Base-by-base conservation (phyloP, 164 flowering plant genomes). In the Saururus chinensis region DNA sequence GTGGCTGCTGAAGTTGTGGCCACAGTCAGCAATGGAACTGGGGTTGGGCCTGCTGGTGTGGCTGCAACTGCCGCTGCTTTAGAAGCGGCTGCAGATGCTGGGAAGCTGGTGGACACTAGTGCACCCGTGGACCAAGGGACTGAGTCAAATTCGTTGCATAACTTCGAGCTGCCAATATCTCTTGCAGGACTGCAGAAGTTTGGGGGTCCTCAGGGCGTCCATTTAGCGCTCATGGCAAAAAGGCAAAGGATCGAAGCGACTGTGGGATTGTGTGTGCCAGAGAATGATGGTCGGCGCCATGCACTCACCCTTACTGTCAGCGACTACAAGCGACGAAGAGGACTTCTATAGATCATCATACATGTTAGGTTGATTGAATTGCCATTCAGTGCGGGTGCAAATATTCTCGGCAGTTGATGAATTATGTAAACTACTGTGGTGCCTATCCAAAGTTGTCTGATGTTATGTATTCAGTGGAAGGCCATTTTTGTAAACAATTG, bases 51-150 rank as follows among this genome's bases (percentile, higher is more conserved):
- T 55, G 73, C 63, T 21, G 93, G 90, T 26, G 26, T 73, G 69
- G 92, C 67, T 5, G 89, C 85, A 21, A 88, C 95, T 21, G 87
- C 65, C 0, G 96, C 85, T 21, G 99, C 97, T 40, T 64, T 88
- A 70, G 84, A 88, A 74, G 96, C 91, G 19, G 97, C 96, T 61
- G 97, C 95, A 35, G 95, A 53, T 74, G 97, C 97, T 0, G 97
- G 99, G 62, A 93, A 90, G 74, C 67, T 93, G 78, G 86, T 88
- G 58, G 99, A 90, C 65, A 93, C 99, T 0, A 82, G 71, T 59
- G 99, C 97, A n/a, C 99, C 99, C 8, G 83, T 93, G n/a, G 99
- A 87, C 73, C 77, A 62, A 65, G 97, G 97, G 57, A 88, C 96
- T 7, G 89, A 80, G 59, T 79, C 81, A 11, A 77, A 93, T 66